Conservation (phyloP, 768 basidiomycete species). For the Mycena metata region DNA sequence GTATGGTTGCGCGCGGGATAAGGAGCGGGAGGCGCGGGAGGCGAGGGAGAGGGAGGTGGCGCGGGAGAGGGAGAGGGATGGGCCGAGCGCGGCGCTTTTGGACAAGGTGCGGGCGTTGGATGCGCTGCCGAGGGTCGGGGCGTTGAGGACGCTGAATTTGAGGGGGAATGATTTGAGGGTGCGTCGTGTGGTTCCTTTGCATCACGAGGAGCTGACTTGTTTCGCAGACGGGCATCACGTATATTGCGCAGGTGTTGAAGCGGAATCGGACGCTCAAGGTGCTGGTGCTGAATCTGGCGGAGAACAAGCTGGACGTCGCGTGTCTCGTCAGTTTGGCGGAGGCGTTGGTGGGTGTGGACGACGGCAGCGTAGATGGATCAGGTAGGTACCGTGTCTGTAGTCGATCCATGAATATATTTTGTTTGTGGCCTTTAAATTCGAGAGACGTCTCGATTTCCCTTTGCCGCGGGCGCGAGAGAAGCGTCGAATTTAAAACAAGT, state of each 20-base stretch:
- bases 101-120: conserved; percentile 94
- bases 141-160: conserved; percentile 89
- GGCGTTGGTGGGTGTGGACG: conserved; percentile 86
- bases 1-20: not conserved
- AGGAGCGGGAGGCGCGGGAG: not conserved
- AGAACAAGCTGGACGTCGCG: conserved; percentile 91
- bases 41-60: conserved; percentile 1
- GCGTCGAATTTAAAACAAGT: too few species aligned
- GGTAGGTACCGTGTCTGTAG: too few species aligned
- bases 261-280: conserved; percentile 96
- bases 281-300: conserved; percentile 91
- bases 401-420: too few species aligned
- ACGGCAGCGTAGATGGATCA: too few species aligned
- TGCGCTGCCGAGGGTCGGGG: conserved; percentile 86
- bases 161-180: conserved; percentile 93
- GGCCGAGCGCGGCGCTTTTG: conserved; percentile 82
- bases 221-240: conserved; percentile 79
- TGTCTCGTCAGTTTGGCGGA: conserved; percentile 89
- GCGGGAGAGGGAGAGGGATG: conserved; percentile 52
- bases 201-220: conserved; percentile 4
- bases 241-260: conserved; percentile 95
- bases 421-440: too few species aligned
- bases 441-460: too few species aligned
- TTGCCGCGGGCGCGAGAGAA: too few species aligned
- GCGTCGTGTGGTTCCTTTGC: conserved; percentile 48